Conservation (phyloP, 1,284 basidiomycete species). For the Hortiboletus rubellus region DNA sequence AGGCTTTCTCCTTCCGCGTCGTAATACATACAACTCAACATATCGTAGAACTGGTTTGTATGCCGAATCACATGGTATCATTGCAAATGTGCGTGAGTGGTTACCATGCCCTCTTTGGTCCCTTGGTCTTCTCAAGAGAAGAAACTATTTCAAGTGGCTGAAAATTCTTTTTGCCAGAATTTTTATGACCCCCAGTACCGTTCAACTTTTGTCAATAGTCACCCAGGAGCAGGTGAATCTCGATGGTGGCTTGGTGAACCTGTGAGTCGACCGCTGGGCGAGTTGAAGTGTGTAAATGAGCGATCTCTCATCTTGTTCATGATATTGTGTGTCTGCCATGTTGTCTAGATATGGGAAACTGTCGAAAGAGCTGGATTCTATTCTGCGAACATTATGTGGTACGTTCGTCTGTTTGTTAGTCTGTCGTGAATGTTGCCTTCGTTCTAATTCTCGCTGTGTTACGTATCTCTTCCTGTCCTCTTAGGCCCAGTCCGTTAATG, state of each 20-base stretch:
- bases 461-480: background rate
- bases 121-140: background rate
- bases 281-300: background rate
- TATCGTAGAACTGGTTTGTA: constrained; percentile 75
- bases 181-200: constrained; percentile 73
- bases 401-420: constrained; percentile 28
- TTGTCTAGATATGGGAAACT: constrained; percentile 80
- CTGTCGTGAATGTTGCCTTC: background rate
- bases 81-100: constrained; percentile 69
- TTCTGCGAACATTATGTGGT: constrained; percentile 89
- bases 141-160: background rate
- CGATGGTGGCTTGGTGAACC: constrained; percentile 88
- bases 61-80: constrained; percentile 84
- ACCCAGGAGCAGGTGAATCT: constrained; percentile 57
- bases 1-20: constrained; percentile 4
- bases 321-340: background rate
- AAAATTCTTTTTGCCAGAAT: constrained; percentile 46
- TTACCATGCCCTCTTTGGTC: background rate
- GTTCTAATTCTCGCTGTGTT: background rate
- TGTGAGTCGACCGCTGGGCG: constrained; percentile 42
- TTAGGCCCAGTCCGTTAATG: constrained; percentile 76
- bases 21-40: background rate
- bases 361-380: constrained; percentile 66
- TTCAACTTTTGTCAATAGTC: constrained; percentile 66
- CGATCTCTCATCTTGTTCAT: background rate